Conservation (phyloP, 257 asterid genomes). For the Scutellaria barbata region DNA sequence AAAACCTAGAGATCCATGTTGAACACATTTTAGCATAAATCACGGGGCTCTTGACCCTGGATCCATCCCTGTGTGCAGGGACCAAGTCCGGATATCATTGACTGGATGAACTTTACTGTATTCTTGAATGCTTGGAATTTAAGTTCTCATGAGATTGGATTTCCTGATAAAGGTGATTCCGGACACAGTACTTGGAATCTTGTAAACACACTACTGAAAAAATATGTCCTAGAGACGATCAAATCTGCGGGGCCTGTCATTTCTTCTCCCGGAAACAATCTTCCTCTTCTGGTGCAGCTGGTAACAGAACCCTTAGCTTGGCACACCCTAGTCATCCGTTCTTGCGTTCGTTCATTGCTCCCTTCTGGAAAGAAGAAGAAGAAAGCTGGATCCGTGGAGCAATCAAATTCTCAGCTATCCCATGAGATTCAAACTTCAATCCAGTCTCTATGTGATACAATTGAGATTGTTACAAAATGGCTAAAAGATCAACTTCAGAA, state of each 20-base stretch:
- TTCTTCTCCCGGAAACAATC: conserved; percentile 72
- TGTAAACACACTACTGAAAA: conserved; percentile 65
- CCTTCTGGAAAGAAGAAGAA: conserved; percentile 94
- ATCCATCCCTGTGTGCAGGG: conserved; percentile 48
- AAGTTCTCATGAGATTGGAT: conserved; percentile 55
- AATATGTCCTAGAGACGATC: conserved; percentile 57
- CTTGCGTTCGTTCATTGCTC: conserved; percentile 60
- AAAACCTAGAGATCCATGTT: not conserved
- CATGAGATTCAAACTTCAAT: conserved; percentile 61
- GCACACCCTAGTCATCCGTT: conserved; percentile 77
- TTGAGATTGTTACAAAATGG: conserved; percentile 67
- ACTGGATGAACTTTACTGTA: conserved; percentile 83
- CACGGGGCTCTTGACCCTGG: not conserved
- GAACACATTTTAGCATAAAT: not conserved
- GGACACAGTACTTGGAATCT: conserved; percentile 60
- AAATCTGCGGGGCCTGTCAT: conserved; percentile 53
- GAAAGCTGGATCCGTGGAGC: conserved; percentile 76
- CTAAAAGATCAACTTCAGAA: conserved; percentile 58
- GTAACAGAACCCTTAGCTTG: conserved; percentile 90
- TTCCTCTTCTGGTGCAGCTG: conserved; percentile 69
- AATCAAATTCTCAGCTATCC: conserved; percentile 47
- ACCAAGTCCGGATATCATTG: conserved; percentile 51
- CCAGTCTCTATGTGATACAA: conserved; percentile 58
- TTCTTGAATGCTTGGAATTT: conserved; percentile 92
- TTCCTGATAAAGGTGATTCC: conserved; percentile 39